Percentiles rank a stretch among this genome's conserved stretches.
Evolutionary conservation across 2,329 filamentous ascomycete species (phyloP).

Genomic region (Ceratocystis variospora): DNA sequence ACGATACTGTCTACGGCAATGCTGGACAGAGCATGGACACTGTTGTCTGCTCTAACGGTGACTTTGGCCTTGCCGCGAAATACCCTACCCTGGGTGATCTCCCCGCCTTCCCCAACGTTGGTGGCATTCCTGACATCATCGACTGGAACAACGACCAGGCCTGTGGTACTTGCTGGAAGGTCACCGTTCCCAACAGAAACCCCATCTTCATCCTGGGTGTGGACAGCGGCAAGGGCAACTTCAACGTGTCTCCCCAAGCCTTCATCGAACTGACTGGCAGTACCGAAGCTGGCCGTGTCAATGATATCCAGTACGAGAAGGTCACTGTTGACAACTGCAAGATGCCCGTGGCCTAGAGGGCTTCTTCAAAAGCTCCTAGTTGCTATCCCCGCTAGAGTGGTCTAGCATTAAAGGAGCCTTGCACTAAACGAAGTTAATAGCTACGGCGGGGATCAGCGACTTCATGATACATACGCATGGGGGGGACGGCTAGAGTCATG

Average conservation of each 20-base stretch:
- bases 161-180: constrained; percentile 47
- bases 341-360: constrained; percentile 22
- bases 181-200: constrained; percentile 35
- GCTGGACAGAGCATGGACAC: constrained; percentile 37
- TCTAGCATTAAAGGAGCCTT: neutral
- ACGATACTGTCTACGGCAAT: constrained; percentile 58
- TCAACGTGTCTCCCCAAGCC: constrained; percentile 44
- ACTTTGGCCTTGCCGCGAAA: constrained; percentile 50
- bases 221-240: constrained; percentile 36
- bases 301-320: constrained; percentile 36
- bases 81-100: constrained; percentile 43
- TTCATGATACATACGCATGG: neutral
- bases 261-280: constrained; percentile 43
- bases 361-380: neutral
- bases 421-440: neutral
- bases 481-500: neutral
- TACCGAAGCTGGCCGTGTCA: constrained; percentile 38
- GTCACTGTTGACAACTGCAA: constrained; percentile 34
- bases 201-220: constrained; percentile 43
- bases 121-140: constrained; percentile 37
- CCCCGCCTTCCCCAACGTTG: constrained; percentile 41
- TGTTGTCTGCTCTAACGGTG: constrained; percentile 54
- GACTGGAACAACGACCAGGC: constrained; percentile 40
- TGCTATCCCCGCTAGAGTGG: neutral
- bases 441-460: neutral